These are phyloP conservation scores for Ceratobasidium sp. DNA, from an alignment of 1,284 basidiomycete species.

Conservation along the genomic window DNA sequence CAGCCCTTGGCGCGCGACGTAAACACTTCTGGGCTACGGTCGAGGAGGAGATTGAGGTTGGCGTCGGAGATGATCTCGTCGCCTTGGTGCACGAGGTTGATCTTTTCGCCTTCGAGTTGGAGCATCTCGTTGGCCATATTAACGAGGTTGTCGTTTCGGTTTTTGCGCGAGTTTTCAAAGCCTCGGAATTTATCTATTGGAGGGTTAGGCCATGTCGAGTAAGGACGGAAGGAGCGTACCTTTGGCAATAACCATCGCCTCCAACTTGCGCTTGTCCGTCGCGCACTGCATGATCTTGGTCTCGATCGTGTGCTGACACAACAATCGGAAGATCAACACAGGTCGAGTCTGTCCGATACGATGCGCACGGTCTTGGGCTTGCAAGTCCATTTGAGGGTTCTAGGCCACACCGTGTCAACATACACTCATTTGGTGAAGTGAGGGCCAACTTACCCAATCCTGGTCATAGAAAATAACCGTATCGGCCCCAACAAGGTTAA, in stretches of 20 bases:
- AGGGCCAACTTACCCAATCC: conserved; percentile 74
- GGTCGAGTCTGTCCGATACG: conserved; percentile 92
- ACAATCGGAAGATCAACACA: conserved; percentile 86
- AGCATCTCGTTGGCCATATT: conserved; percentile 84
- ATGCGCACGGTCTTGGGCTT: conserved; percentile 95
- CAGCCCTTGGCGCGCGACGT: conserved; percentile 78
- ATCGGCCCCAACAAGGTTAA: conserved; percentile 93
- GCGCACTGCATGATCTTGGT: conserved; percentile 90
- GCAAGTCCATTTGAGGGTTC: conserved; percentile 97
- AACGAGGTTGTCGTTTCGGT: conserved; percentile 65
- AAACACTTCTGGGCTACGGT: conserved; percentile 82
- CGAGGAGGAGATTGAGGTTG: conserved; percentile 81
- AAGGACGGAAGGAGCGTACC: conserved; percentile 54
- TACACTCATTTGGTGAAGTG: background rate
- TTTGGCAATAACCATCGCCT: conserved; percentile 93
- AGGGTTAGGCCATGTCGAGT: background rate
- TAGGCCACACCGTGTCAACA: conserved; percentile 48
- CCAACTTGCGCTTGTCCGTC: conserved; percentile 85
- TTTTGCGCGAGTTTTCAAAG: conserved; percentile 43
- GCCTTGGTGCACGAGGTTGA: conserved; percentile 80
- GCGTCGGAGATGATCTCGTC: conserved; percentile 81
- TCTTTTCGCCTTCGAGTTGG: conserved; percentile 85
- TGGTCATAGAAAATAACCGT: conserved; percentile 95
- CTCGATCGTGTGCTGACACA: conserved; percentile 89
- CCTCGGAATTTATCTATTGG: conserved; percentile 31